Percentiles rank a stretch among this genome's conserved stretches.
These are phyloP conservation scores for Suillus plorans DNA, from an alignment of 768 basidiomycete genomes.

Conservation along the genomic window DNA sequence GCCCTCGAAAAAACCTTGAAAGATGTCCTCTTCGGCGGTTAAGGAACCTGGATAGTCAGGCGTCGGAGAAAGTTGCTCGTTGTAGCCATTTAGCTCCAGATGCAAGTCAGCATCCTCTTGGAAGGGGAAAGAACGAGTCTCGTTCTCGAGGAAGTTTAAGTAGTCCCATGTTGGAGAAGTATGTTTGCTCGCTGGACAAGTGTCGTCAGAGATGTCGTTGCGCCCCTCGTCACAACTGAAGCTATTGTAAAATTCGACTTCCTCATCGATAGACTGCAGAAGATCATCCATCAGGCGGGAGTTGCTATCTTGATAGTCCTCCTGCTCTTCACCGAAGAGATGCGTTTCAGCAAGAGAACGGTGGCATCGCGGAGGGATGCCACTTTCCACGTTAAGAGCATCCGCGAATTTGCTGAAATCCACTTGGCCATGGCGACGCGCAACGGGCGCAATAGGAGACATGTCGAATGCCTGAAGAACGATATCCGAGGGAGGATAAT, in stretches of 20 bases:
- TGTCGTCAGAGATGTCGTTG: not conserved
- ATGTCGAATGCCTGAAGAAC: not conserved
- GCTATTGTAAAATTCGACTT: not conserved
- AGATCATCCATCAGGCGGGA: not conserved
- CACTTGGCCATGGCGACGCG: not conserved
- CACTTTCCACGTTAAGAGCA: not conserved
- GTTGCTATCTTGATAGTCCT: not conserved
- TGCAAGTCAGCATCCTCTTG: not conserved
- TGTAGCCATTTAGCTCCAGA: not conserved
- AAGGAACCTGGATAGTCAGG: not conserved
- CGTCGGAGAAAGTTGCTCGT: not conserved
- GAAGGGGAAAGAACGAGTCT: not conserved
- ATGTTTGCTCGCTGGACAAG: not conserved
- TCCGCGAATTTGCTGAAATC: not conserved
- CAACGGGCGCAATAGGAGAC: not conserved
- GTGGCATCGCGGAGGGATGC: not conserved
- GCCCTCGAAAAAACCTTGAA: not conserved
- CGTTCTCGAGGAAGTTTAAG: not conserved
- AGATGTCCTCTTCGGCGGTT: not conserved
- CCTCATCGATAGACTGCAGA: not conserved
- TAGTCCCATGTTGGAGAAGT: not conserved
- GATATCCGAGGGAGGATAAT: not conserved
- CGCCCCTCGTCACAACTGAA: not conserved
- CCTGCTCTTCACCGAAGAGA: not conserved
- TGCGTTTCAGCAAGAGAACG: not conserved